phyloP scores from a whole-genome alignment of 208 protist genomes.

The Leishmania braziliensis region DNA sequence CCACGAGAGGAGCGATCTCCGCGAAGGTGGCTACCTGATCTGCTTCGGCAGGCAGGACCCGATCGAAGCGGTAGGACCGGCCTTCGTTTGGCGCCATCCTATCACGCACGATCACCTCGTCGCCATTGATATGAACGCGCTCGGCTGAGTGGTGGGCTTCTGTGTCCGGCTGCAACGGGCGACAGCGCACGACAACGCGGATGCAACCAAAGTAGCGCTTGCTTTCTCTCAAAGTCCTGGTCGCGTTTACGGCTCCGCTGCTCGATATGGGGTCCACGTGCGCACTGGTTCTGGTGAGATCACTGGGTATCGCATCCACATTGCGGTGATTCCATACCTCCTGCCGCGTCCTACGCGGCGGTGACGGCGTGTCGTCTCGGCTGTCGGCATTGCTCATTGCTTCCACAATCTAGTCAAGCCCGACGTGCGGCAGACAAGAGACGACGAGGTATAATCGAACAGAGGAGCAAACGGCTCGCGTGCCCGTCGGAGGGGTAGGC shows the following conservation, averaged over 20 bases:
- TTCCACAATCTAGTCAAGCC: neutral
- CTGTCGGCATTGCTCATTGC: neutral
- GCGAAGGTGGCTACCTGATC: slow-evolving; percentile 69
- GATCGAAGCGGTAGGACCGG: slow-evolving; percentile 78
- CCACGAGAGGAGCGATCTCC: slow-evolving; percentile 70
- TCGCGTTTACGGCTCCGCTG: neutral
- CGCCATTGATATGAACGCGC: slow-evolving; percentile 43
- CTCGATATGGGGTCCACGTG: slow-evolving; percentile 4
- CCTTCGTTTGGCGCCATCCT: slow-evolving; percentile 20
- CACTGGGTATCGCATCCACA: neutral
- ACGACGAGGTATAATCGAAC: no score
- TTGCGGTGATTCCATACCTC: slow-evolving; percentile 11
- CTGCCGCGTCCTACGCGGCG: neutral
- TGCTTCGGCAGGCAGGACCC: slow-evolving; percentile 50
- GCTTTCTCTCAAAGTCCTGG: neutral
- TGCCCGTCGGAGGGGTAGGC: neutral
- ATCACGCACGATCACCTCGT: slow-evolving; percentile 35
- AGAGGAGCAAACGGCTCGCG: neutral
- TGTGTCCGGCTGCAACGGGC: slow-evolving; percentile 45
- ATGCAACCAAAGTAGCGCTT: slow-evolving; percentile 31
- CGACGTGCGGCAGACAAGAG: neutral
- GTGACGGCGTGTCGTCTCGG: neutral
- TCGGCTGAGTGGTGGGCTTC: slow-evolving; percentile 39
- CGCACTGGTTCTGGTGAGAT: neutral
- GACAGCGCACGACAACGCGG: slow-evolving; percentile 75